Percentiles rank a stretch among this genome's conserved stretches.
These are phyloP conservation scores for Proliferodiscus dingleyae DNA, from an alignment of 2,329 filamentous ascomycete species.

Conservation along the genomic window DNA sequence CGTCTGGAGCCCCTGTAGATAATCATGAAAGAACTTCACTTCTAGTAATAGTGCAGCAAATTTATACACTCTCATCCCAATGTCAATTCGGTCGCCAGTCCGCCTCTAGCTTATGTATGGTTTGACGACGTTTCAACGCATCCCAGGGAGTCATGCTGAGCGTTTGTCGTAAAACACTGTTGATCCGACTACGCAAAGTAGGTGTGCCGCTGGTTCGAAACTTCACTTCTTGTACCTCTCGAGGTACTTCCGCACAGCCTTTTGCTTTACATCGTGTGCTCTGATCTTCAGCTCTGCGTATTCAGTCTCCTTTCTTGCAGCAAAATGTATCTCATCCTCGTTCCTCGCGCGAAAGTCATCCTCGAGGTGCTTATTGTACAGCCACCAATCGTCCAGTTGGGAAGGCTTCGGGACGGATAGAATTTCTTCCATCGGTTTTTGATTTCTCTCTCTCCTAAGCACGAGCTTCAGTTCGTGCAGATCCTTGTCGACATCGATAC, in stretches of 20 bases:
- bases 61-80: too few relatives aligned
- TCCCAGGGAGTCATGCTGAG: too few relatives aligned
- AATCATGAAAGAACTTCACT: too few relatives aligned
- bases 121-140: too few relatives aligned
- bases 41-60: too few relatives aligned
- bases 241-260: constrained; percentile 1
- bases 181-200: too few relatives aligned
- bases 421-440: constrained; percentile 40
- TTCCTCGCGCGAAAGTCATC: constrained; percentile 33
- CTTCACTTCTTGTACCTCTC: neutral
- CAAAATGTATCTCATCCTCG: constrained; percentile 34
- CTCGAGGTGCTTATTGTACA: constrained; percentile 44
- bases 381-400: constrained; percentile 51
- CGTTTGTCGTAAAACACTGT: too few relatives aligned
- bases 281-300: constrained; percentile 11
- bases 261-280: constrained; percentile 8
- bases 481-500: constrained; percentile 35
- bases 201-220: too few relatives aligned
- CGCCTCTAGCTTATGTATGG: too few relatives aligned
- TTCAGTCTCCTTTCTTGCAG: constrained; percentile 13
- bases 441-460: constrained; percentile 41
- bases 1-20: too few relatives aligned
- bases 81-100: too few relatives aligned
- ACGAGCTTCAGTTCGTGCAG: constrained; percentile 42
- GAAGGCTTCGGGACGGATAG: constrained; percentile 46